Conservation (phyloP, 805 yeast genomes). For the Torulaspora gathmanii region DNA sequence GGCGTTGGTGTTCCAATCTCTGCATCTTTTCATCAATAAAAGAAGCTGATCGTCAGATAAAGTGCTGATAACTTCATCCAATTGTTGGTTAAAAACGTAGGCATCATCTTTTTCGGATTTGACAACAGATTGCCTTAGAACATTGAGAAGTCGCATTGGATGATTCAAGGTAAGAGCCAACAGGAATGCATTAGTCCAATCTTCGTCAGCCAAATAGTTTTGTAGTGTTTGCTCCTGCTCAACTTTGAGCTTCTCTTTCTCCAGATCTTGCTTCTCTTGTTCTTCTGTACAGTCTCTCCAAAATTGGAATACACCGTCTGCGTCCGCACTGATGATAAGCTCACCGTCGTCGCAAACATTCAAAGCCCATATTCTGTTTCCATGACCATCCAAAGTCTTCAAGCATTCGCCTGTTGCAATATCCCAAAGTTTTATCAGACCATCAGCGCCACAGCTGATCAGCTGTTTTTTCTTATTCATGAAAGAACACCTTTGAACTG, state of each 20-base stretch:
- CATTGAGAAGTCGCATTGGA: constrained; percentile 81
- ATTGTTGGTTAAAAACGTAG: constrained; percentile 37
- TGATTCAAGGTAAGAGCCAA: constrained; percentile 84
- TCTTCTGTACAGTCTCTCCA: constrained; percentile 90
- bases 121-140: constrained; percentile 57
- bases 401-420: constrained; percentile 67
- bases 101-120: constrained; percentile 35
- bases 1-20: constrained; percentile 95
- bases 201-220: constrained; percentile 63
- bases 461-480: constrained; percentile 63
- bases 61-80: constrained; percentile 59
- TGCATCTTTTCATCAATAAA: constrained; percentile 62
- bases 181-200: constrained; percentile 86
- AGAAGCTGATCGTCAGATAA: constrained; percentile 58
- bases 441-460: constrained; percentile 84
- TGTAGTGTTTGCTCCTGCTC: constrained; percentile 87
- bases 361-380: constrained; percentile 91
- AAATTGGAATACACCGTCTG: constrained; percentile 83
- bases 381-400: constrained; percentile 87
- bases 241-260: constrained; percentile 50
- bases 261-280: constrained; percentile 47
- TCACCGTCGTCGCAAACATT: constrained; percentile 62
- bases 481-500: constrained; percentile 78
- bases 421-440: constrained; percentile 90
- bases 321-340: constrained; percentile 80